Conservation (phyloP, 768 basidiomycete species). For the Pulveroboletus sp. region DNA sequence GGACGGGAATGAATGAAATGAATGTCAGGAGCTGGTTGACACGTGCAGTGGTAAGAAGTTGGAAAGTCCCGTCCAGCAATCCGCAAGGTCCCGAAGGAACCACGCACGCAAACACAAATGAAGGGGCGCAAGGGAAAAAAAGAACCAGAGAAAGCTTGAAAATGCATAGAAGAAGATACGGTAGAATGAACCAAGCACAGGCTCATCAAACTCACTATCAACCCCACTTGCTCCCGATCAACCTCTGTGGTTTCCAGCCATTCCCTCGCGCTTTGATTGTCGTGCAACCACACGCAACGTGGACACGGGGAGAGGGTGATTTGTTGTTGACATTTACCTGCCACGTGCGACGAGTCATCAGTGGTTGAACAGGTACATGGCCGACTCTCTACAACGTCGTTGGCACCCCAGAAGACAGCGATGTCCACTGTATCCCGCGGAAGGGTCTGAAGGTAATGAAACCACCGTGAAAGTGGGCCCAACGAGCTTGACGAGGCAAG, state of each 20-base stretch:
- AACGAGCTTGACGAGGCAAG: conserved; percentile 38
- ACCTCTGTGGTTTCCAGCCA: conserved; percentile 35
- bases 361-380: conserved; percentile 15
- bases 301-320: conserved; percentile 8
- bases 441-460: conserved; percentile 61
- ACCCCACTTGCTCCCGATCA: conserved; percentile 20
- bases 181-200: conserved; percentile 4
- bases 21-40: conserved; percentile 7
- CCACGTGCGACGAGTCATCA: conserved; percentile 6
- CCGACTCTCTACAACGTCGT: conserved; percentile 16
- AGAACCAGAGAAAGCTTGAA: background rate
- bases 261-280: conserved; percentile 27
- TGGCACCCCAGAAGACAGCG: conserved; percentile 55
- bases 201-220: conserved; percentile 24
- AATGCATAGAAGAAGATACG: background rate
- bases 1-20: conserved; percentile 5
- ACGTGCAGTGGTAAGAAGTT: background rate
- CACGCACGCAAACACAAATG: conserved; percentile 5
- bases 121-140: background rate
- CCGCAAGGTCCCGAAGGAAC: conserved; percentile 10
- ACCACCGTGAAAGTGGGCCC: conserved; percentile 52
- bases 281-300: conserved; percentile 20
- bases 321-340: background rate
- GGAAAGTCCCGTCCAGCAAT: conserved; percentile 6
- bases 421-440: conserved; percentile 50